Conservation (phyloP, 179 eudicot genomes). For the Patellifolia procumbens region DNA sequence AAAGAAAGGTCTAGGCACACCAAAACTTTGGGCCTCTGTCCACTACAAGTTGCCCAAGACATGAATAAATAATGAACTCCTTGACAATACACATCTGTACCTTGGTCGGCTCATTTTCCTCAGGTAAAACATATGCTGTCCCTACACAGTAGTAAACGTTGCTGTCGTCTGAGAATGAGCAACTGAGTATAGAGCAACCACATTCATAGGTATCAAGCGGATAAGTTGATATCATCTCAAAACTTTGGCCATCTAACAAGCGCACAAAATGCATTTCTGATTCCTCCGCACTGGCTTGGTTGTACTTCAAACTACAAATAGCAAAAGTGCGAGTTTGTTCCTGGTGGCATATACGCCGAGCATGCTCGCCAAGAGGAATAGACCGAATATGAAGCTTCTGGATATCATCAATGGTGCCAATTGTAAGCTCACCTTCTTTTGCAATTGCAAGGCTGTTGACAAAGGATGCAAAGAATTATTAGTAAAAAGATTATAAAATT, state of each 20-base stretch:
- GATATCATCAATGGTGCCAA: slow-evolving; percentile 97
- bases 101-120: slow-evolving; percentile 97
- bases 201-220: slow-evolving; percentile 89
- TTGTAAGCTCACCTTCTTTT: slow-evolving; percentile 94
- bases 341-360: slow-evolving; percentile 97
- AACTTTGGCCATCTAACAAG: slow-evolving; percentile 92
- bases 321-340: slow-evolving; percentile 96
- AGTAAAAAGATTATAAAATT: slow-evolving; percentile 2
- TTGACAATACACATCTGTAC: slow-evolving; percentile 32
- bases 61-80: neutral
- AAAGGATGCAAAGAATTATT: slow-evolving; percentile 10
- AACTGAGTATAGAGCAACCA: slow-evolving; percentile 93
- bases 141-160: slow-evolving; percentile 95
- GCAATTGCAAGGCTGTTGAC: slow-evolving; percentile 90
- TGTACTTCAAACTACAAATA: slow-evolving; percentile 79
- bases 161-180: slow-evolving; percentile 91
- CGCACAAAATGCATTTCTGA: slow-evolving; percentile 91
- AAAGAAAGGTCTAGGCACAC: neutral
- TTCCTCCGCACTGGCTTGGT: slow-evolving; percentile 76
- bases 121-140: slow-evolving; percentile 93
- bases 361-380: slow-evolving; percentile 95
- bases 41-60: neutral
- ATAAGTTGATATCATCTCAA: slow-evolving; percentile 84
- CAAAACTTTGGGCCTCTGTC: neutral
- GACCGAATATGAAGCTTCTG: slow-evolving; percentile 97